These are phyloP conservation scores for Ogataea pignaliae DNA, from an alignment of 805 yeast species.

Conservation along the genomic window DNA sequence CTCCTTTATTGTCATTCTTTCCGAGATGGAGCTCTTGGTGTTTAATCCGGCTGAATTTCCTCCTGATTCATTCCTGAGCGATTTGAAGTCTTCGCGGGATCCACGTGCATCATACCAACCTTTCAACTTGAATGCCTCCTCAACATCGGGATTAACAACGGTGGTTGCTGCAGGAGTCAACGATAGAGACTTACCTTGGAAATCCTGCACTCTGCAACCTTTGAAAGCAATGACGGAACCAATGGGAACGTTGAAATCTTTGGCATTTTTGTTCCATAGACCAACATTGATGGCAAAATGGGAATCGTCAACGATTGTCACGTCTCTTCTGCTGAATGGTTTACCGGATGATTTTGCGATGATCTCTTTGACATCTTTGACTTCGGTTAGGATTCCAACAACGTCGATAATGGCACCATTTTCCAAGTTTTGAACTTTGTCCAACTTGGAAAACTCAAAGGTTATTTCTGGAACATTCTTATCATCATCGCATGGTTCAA, in stretches of 20 bases:
- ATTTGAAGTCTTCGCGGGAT: conserved; percentile 52
- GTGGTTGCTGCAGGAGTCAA: conserved; percentile 75
- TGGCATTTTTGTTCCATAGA: conserved; percentile 86
- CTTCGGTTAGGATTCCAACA: conserved; percentile 77
- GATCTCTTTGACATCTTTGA: conserved; percentile 71
- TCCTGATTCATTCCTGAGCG: conserved; percentile 52
- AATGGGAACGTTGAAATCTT: conserved; percentile 64
- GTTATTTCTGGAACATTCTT: conserved; percentile 72
- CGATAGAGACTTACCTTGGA: conserved; percentile 79
- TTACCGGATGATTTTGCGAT: conserved; percentile 85
- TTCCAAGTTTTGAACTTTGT: conserved; percentile 61
- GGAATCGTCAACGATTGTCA: conserved; percentile 80
- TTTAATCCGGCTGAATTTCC: conserved; percentile 31
- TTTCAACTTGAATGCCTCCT: conserved; percentile 80
- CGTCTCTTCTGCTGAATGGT: conserved; percentile 88
- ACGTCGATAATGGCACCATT: conserved; percentile 77
- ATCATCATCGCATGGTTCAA: conserved; percentile 59
- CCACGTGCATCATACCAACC: conserved; percentile 95
- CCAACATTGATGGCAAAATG: conserved; percentile 74
- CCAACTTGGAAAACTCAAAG: conserved; percentile 70
- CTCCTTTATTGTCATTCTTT: conserved; percentile 62
- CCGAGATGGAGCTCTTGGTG: conserved; percentile 39
- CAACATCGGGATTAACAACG: conserved; percentile 78
- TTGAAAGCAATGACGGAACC: conserved; percentile 90
- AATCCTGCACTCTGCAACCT: conserved; percentile 85